Evolutionary conservation across 352 stramenopile genomes (phyloP).

Genomic region (Globisporangium sylvaticum): DNA sequence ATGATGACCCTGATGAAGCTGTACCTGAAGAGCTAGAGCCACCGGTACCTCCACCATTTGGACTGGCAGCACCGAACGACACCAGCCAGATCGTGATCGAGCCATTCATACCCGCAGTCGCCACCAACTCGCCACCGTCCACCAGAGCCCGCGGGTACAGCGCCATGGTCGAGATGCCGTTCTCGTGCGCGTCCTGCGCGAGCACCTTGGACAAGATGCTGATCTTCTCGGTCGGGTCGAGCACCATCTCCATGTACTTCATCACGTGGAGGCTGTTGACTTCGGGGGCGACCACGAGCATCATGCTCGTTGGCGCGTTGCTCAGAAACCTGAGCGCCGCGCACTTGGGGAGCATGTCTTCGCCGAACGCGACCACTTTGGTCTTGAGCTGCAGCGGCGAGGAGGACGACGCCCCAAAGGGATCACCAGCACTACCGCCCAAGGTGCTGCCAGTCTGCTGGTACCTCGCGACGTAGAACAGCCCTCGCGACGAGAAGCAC

Average conservation of each 20-base stretch:
- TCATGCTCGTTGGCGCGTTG: slow-evolving; percentile 41
- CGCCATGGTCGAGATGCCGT: slow-evolving; percentile 47
- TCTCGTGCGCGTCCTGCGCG: slow-evolving; percentile 44
- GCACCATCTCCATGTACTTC: slow-evolving; percentile 49
- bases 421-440: background rate
- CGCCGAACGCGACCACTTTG: slow-evolving; percentile 46
- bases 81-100: slow-evolving; percentile 71
- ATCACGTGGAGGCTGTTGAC: slow-evolving; percentile 42
- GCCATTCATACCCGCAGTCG: slow-evolving; percentile 59
- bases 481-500: slow-evolving; percentile 44
- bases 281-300: slow-evolving; percentile 38
- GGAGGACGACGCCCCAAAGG: background rate
- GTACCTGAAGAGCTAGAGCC: background rate
- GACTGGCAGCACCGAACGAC: slow-evolving; percentile 22
- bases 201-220: slow-evolving; percentile 50
- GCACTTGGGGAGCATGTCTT: slow-evolving; percentile 39
- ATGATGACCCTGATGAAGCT: background rate
- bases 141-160: slow-evolving; percentile 37
- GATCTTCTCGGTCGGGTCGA: slow-evolving; percentile 47
- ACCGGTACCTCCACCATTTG: background rate
- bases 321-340: slow-evolving; percentile 37
- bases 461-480: slow-evolving; percentile 49
- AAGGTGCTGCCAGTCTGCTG: background rate
- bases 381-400: slow-evolving; percentile 25
- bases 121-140: slow-evolving; percentile 53